Evolutionary conservation across 495 filamentous ascomycete genomes (phyloP).

Genomic region (Trichoderma orchidacearum): DNA sequence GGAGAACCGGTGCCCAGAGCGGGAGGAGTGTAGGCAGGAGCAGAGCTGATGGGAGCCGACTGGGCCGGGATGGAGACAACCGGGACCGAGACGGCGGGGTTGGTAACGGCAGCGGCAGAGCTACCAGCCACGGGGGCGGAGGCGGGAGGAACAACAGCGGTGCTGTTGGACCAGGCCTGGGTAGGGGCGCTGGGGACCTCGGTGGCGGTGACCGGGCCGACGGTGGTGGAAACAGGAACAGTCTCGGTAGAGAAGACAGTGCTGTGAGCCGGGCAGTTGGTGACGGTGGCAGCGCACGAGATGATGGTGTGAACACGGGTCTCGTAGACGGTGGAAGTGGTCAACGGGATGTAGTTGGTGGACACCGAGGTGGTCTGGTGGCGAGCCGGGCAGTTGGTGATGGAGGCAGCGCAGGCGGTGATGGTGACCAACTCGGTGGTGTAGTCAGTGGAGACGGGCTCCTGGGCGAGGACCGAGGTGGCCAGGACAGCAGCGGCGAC

Average conservation of each 20-base stretch:
- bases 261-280: constrained; percentile 34
- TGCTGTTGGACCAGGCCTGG: constrained; percentile 4
- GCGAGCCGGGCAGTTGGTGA: constrained; percentile 38
- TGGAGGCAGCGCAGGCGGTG: constrained; percentile 34
- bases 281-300: constrained; percentile 35
- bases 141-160: constrained; percentile 12
- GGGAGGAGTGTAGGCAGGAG: constrained; percentile 3
- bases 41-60: background rate
- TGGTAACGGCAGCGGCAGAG: constrained; percentile 5
- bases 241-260: constrained; percentile 13
- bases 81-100: background rate
- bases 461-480: constrained; percentile 5
- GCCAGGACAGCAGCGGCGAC: constrained; percentile 18
- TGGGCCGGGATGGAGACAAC: constrained; percentile 9
- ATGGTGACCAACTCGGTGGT: constrained; percentile 37
- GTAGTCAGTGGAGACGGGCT: constrained; percentile 33
- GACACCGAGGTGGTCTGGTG: constrained; percentile 25
- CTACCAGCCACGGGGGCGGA: constrained; percentile 16
- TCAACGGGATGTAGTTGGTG: constrained; percentile 32
- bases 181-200: constrained; percentile 5
- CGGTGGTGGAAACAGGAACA: constrained; percentile 18
- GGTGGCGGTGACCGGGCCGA: constrained; percentile 18
- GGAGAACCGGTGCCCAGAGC: too few relatives aligned
- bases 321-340: constrained; percentile 33
- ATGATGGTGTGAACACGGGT: constrained; percentile 40